Conservation (phyloP, 139 green algal species). For the Tetradesmus lagerheimii region DNA sequence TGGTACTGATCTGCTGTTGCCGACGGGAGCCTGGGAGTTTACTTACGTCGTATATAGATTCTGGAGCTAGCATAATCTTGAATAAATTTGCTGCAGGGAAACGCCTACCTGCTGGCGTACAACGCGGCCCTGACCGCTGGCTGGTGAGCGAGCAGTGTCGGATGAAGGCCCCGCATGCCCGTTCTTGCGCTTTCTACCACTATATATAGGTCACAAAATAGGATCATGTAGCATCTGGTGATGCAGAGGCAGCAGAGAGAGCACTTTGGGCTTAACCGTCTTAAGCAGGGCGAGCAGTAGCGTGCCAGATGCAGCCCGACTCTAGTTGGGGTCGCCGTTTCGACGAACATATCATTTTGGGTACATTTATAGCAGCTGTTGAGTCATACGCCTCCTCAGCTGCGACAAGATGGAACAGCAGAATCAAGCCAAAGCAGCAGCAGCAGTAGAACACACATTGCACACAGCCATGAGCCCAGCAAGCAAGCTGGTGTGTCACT, state of each 20-base stretch:
- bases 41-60: no score
- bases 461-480: no score
- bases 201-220: background rate
- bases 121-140: slow-evolving; percentile 68
- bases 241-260: background rate
- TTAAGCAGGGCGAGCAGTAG: background rate
- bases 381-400: background rate
- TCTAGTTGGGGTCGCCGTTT: no score
- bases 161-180: background rate
- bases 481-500: no score
- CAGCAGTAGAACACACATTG: background rate
- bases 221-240: background rate
- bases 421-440: background rate
- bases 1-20: background rate
- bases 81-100: slow-evolving; percentile 35
- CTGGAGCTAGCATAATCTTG: no score
- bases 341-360: no score
- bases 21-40: no score
- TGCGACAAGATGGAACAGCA: background rate
- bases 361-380: no score
- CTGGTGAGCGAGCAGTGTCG: slow-evolving; percentile 61
- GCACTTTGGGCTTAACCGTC: background rate
- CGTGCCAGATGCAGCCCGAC: background rate
- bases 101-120: slow-evolving; percentile 80
- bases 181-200: background rate